Evolutionary conservation across 2,329 filamentous ascomycete species (phyloP).

Genomic region (Botrytis squamosa): DNA sequence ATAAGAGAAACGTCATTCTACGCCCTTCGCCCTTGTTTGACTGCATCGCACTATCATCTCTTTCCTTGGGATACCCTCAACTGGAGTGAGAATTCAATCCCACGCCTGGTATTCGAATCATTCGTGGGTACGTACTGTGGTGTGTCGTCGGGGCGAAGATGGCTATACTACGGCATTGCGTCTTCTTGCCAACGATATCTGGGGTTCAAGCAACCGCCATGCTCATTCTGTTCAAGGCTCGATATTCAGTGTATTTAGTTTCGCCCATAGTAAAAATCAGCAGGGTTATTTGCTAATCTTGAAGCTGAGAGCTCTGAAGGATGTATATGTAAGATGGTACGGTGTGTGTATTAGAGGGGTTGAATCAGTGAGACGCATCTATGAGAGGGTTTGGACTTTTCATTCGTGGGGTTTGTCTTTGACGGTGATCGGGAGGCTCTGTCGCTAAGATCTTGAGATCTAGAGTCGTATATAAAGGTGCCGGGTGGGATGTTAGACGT

Average conservation of each 20-base stretch:
- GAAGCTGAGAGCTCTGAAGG: not conserved
- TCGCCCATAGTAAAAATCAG: not conserved
- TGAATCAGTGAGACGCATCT: not conserved
- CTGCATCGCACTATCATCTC: not conserved
- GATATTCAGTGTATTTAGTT: not conserved
- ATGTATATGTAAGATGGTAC: not conserved
- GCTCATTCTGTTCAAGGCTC: not conserved
- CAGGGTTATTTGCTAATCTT: not conserved
- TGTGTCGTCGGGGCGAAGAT: not conserved
- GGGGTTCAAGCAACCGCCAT: not conserved
- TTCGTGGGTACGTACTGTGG: not conserved
- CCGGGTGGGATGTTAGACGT: accelerated
- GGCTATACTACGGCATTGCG: not conserved
- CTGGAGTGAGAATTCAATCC: not conserved
- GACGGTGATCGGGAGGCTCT: not conserved
- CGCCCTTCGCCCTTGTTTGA: not conserved
- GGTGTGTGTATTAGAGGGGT: not conserved
- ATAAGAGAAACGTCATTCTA: not conserved
- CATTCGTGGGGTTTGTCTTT: not conserved
- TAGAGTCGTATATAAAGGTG: not conserved
- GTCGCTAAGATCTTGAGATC: not conserved
- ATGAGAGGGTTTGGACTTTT: not conserved
- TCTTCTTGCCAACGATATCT: not conserved
- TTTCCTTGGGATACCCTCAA: not conserved
- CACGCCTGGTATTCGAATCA: not conserved